Evolutionary conservation across 192 early-diverging fungal genomes (phyloP).

Genomic region (Mortierella claussenii): DNA sequence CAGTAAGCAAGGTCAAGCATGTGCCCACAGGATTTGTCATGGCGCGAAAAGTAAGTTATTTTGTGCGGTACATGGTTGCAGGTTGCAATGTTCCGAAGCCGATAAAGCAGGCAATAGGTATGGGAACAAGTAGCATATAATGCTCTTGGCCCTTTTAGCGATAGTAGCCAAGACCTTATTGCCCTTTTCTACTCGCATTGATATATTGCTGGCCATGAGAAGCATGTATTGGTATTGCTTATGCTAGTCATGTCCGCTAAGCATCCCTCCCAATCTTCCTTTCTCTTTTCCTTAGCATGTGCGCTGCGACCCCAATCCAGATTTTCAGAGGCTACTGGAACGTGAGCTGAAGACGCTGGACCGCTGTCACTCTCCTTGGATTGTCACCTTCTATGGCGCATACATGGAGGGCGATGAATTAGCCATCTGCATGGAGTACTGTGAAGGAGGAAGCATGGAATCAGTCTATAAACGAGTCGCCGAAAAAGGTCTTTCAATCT

Average conservation of each 20-base stretch:
- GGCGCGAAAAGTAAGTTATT: slow-evolving; percentile 81
- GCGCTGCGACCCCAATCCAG: slow-evolving; percentile 57
- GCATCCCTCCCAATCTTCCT: not conserved
- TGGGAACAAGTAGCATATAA: too few relatives aligned
- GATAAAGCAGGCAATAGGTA: too few relatives aligned
- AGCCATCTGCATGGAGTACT: slow-evolving; percentile 97
- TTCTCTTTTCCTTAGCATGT: slow-evolving; percentile 24
- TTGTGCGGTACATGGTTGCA: too few relatives aligned
- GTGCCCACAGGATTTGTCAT: slow-evolving; percentile 78
- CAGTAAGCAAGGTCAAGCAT: slow-evolving; percentile 89
- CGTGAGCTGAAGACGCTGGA: slow-evolving; percentile 92
- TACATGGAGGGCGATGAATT: slow-evolving; percentile 88
- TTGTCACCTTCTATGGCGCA: slow-evolving; percentile 96
- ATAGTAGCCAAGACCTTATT: too few relatives aligned
- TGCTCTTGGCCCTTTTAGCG: too few relatives aligned
- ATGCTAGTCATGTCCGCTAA: not conserved
- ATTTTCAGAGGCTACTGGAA: slow-evolving; percentile 83
- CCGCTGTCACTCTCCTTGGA: slow-evolving; percentile 90
- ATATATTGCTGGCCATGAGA: too few relatives aligned
- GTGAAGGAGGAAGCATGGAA: slow-evolving; percentile 93
- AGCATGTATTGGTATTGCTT: too few relatives aligned
- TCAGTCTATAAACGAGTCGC: slow-evolving; percentile 86
- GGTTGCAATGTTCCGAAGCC: too few relatives aligned
- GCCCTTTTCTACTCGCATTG: too few relatives aligned
- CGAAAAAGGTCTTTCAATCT: slow-evolving; percentile 75